Conservation (phyloP, 176 grass and related monocot genomes). For the Zoysia pacifica region DNA sequence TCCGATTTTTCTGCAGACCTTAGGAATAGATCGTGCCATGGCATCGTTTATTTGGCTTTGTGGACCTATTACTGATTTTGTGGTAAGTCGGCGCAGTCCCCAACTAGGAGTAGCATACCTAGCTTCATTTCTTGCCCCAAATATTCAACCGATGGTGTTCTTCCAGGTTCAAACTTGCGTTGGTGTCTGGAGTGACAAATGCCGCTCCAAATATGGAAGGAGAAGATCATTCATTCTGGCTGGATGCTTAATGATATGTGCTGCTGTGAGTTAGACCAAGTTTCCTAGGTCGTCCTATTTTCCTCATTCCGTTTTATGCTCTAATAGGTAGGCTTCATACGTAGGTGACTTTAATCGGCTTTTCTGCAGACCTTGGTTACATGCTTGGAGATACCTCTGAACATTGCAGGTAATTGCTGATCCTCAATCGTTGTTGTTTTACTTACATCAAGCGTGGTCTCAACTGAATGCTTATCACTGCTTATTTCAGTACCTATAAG, state of each 20-base stretch:
- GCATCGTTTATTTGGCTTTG: slow-evolving; percentile 99
- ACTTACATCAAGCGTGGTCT: background rate
- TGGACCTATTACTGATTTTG: slow-evolving; percentile 92
- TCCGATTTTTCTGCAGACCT: slow-evolving; percentile 64
- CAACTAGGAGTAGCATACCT: background rate
- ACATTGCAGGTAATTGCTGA: slow-evolving; percentile 70
- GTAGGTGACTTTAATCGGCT: slow-evolving; percentile 97
- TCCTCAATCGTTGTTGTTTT: background rate
- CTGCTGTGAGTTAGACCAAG: slow-evolving; percentile 76
- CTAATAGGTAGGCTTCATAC: slow-evolving; percentile 48
- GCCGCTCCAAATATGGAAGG: slow-evolving; percentile 88
- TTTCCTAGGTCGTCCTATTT: slow-evolving; percentile 16
- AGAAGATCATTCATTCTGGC: slow-evolving; percentile 89
- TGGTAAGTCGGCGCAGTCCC: slow-evolving; percentile 49
- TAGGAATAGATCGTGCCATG: slow-evolving; percentile 95
- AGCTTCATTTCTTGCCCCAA: background rate
- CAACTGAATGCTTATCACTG: slow-evolving; percentile 29
- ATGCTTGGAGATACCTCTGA: slow-evolving; percentile 86
- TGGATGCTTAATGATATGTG: slow-evolving; percentile 84
- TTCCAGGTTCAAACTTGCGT: slow-evolving; percentile 93
- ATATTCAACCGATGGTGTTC: background rate
- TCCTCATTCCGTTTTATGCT: background rate
- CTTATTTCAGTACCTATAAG: slow-evolving; percentile 67
- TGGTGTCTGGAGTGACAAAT: slow-evolving; percentile 98
- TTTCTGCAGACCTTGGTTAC: slow-evolving; percentile 98